Base-by-base conservation (phyloP, 345 rosid species). In the Mercurialis annua region DNA sequence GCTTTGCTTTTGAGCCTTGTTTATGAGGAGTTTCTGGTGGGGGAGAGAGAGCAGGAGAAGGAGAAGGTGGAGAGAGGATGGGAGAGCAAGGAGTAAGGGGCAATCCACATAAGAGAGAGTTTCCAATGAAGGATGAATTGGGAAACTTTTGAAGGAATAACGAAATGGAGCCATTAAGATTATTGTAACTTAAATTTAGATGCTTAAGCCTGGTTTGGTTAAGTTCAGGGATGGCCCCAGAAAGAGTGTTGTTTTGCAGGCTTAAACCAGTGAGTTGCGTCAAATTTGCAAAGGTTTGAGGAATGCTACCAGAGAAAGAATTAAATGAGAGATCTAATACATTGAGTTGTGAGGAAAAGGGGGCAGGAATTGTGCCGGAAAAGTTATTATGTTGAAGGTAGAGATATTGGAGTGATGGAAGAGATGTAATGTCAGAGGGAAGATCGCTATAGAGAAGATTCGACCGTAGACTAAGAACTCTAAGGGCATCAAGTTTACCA, bases 101-200 rank as follows among this genome's bases (percentile, higher is more conserved):
- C 20, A 70, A 79, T 52, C 96, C 96, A 76, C 92, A 86, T 55
- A 88, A 75, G 52, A 71, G 58, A 58, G 78, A 31, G 82, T 92
- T 92, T 49, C 96, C 96, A 6, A 59, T 57, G 76, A 92, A 92
- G 36, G 94, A 83, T 44, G 96, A 86, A 73, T 76, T 80, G 6
- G 95, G 87, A 66, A 87, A 92, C 21, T 76, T 76, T 65, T 80
- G 79, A 70, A 92, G 90, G 24, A 85, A 64, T 18, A 64, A 60
- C 5, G 98, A 96, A 64, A 92, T 81, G 15, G 86, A 76, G 59
- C 98, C 98, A 50, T 76, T 81, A 47, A 92, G 86, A 76, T 83
- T 78, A 64, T 92, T 92, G 73, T 80, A 79, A 78, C 94, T 83
- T 71, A 92, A 68, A 80, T 89, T 90, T 53, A 92, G 73, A 73